These are phyloP conservation scores for Russula abietina DNA, from an alignment of 768 basidiomycete species.

Conservation along the genomic window DNA sequence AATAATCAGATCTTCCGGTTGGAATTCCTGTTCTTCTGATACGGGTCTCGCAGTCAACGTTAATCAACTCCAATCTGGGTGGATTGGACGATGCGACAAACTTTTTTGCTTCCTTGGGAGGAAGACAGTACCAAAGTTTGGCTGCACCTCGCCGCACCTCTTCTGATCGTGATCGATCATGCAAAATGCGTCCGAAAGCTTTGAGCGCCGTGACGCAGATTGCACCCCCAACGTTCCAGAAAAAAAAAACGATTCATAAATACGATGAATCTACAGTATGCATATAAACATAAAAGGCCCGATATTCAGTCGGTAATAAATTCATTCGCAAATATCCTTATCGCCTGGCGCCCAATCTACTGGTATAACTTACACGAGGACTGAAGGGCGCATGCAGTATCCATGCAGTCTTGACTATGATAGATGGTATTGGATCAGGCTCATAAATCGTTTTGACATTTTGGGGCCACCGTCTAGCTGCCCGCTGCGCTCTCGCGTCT, in stretches of 20 bases:
- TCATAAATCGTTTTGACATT: not conserved
- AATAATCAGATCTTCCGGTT: not conserved
- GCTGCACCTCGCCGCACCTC: too few relatives aligned
- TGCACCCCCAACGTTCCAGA: not conserved
- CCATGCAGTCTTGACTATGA: not conserved
- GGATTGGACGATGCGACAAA: not conserved
- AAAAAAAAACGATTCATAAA: not conserved
- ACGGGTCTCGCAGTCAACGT: not conserved
- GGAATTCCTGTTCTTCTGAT: not conserved
- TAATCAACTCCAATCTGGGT: not conserved
- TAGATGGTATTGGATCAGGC: not conserved
- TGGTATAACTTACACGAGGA: conserved; percentile 10
- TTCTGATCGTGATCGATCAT: not conserved
- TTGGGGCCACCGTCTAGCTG: conserved; percentile 4
- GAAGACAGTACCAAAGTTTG: not conserved
- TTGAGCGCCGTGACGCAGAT: not conserved
- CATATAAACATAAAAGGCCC: conserved; percentile 12
- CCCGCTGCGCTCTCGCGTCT: conserved; percentile 35
- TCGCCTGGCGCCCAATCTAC: not conserved
- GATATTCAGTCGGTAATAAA: conserved; percentile 6
- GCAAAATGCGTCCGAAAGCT: not conserved
- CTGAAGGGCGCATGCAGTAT: not conserved
- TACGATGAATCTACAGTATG: conserved; percentile 1
- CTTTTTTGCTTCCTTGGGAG: not conserved
- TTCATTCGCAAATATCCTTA: not conserved